These are phyloP conservation scores for Plantago rigida DNA, from an alignment of 305 asterid species.

Conservation along the genomic window DNA sequence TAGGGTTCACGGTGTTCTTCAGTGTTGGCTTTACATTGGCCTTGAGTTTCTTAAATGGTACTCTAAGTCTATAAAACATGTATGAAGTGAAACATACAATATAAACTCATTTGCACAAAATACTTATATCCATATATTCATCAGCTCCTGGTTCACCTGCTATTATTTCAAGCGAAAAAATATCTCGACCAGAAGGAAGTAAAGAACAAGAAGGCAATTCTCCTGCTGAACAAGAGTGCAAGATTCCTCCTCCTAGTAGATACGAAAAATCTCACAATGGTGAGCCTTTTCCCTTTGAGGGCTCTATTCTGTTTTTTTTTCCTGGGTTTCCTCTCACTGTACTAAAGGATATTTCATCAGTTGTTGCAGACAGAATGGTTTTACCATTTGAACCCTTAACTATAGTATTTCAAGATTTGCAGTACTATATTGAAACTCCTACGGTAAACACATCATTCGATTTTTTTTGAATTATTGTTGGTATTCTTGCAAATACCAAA, in stretches of 20 bases:
- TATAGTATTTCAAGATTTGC: slow-evolving; percentile 2
- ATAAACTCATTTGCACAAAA: not conserved
- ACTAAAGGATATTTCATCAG: not conserved
- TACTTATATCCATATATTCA: not conserved
- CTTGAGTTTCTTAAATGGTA: slow-evolving; percentile 24
- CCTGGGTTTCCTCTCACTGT: not conserved
- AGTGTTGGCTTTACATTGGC: slow-evolving; percentile 36
- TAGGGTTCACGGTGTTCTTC: slow-evolving; percentile 28
- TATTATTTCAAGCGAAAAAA: not conserved
- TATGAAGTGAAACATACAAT: not conserved
- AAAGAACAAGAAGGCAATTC: not conserved
- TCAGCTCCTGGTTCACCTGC: slow-evolving; percentile 13
- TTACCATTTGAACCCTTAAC: slow-evolving; percentile 13
- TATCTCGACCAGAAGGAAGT: not conserved
- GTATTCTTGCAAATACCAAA: not conserved
- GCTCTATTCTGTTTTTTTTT: not conserved
- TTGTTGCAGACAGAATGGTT: not conserved
- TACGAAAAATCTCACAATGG: not conserved
- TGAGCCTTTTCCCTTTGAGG: not conserved
- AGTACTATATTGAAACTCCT: not conserved
- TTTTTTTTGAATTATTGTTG: not conserved
- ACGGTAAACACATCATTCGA: not conserved
- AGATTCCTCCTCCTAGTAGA: not conserved
- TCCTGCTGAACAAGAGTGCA: not conserved
- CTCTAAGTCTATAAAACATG: no score